Evolutionary conservation across 2,329 filamentous ascomycete genomes (phyloP), one percentile per base, ranked within the genome.

Genomic region (Penicillium frequentans): DNA sequence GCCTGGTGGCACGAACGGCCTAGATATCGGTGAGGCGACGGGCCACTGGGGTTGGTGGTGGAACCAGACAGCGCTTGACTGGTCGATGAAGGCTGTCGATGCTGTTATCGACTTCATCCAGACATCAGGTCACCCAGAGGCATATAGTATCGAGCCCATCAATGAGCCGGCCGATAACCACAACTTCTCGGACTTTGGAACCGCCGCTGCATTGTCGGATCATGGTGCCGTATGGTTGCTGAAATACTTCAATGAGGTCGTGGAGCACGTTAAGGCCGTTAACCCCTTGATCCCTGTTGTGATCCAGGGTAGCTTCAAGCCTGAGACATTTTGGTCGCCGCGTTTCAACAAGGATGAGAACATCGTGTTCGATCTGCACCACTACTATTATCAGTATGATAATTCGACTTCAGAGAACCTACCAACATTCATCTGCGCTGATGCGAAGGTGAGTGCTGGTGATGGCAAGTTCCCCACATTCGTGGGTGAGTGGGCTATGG

Each of bases 301-400:
- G 61, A 61, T 69, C 47, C 67, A 70, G 55, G 67, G 68, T 1
- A 65, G 65, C 44, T 70, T 70, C 53, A 64, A 65, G 50, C 54
- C 52, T 11, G 63, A 60, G 26, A 39, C 45, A 7, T 66, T 64
- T 50, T 70, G 67, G 66, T 58, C 54, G 7, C 33, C 45, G 0
- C 37, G 61, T 10, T 64, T 69, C n/a, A 49, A 58, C 2, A 45
- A 47, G 5, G 31, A 29, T 0, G 55, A 55, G 8, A 68, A 70
- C 35, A 49, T 70, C 2, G 63, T 69, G 10, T 69, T 68, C 51
- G 65, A 70, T 31, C 49, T 63, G 31, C 67, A 70, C 23, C 60
- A 67, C 42, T 69, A 68, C 39, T 69, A 68, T 45, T 66, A 63
- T 42, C 64, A 64, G 26, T 59, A 61, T 26, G 42, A 55, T 9